A percentile compares a stretch with the other conserved stretches of the same genome.
These are phyloP conservation scores for Dendrobium catenatum DNA, from an alignment of 106 monocot species.

Conservation along the genomic window DNA sequence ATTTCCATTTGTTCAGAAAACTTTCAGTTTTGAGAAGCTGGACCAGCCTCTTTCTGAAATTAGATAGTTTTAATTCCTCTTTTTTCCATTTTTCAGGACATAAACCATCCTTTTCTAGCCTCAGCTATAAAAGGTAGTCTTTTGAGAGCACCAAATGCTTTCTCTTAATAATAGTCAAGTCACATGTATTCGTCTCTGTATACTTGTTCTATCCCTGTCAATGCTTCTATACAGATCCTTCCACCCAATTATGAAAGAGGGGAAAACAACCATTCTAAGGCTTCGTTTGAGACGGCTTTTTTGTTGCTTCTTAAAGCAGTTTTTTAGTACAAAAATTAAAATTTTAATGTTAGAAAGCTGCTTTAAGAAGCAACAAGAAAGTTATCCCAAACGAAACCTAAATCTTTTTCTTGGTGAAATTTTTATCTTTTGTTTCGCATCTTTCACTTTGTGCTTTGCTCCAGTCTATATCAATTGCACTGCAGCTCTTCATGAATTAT, in stretches of 20 bases:
- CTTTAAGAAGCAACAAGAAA: no score
- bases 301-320: no score
- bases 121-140: slow-evolving; percentile 60
- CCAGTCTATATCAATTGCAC: neutral
- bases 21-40: neutral
- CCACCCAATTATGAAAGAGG: no score
- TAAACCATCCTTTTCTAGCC: slow-evolving; percentile 50
- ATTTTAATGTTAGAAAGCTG: no score
- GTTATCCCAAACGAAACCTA: no score
- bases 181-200: no score
- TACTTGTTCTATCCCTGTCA: no score
- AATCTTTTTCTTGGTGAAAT: neutral
- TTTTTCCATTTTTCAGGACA: slow-evolving; percentile 34
- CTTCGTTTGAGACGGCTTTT: no score
- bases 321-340: no score
- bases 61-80: neutral
- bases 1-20: neutral
- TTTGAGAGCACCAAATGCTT: neutral
- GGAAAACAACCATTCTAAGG: neutral
- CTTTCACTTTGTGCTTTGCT: neutral
- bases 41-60: neutral
- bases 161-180: no score
- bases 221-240: no score
- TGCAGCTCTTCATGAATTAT: neutral
- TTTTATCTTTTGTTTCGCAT: neutral